Percentiles rank a stretch among this genome's conserved stretches.
These are phyloP conservation scores for Poterioochromonas sp. DNA, from an alignment of 352 stramenopile species.

Conservation along the genomic window DNA sequence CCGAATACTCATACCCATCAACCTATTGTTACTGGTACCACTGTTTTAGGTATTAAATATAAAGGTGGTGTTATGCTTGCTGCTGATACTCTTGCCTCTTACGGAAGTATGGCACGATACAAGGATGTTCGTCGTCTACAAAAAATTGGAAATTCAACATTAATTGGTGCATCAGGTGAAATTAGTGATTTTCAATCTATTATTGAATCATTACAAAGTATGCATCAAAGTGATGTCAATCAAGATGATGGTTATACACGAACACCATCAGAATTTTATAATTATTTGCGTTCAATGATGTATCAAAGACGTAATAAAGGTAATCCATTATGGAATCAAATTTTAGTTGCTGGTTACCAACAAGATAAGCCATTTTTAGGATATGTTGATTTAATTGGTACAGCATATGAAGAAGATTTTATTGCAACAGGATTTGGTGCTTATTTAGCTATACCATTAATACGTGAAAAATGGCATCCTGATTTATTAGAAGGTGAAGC, in stretches of 20 bases:
- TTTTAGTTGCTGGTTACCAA: conserved; percentile 86
- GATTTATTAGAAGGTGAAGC: conserved; percentile 89
- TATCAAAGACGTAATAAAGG: conserved; percentile 97
- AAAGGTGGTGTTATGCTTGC: conserved; percentile 89
- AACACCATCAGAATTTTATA: conserved; percentile 83
- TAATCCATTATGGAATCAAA: conserved; percentile 95
- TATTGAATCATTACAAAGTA: conserved; percentile 78
- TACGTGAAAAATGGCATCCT: conserved; percentile 83
- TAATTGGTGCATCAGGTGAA: conserved; percentile 89
- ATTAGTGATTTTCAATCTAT: conserved; percentile 96
- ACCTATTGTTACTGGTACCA: conserved; percentile 94
- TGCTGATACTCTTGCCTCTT: conserved; percentile 91
- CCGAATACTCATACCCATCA: conserved; percentile 51
- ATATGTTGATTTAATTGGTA: conserved; percentile 90
- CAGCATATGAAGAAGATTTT: conserved; percentile 90
- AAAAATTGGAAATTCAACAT: conserved; percentile 72
- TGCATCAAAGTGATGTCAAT: conserved; percentile 87
- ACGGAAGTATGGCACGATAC: conserved; percentile 93
- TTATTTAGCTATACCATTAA: conserved; percentile 88
- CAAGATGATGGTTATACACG: conserved; percentile 85
- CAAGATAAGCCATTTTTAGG: conserved; percentile 84
- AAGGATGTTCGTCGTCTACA: conserved; percentile 50
- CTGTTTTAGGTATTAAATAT: conserved; percentile 76
- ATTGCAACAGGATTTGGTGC: conserved; percentile 93
- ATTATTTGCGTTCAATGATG: conserved; percentile 91